Evolutionary conservation across 495 filamentous ascomycete genomes (phyloP).

Genomic region (Glarea lozoyensis): DNA sequence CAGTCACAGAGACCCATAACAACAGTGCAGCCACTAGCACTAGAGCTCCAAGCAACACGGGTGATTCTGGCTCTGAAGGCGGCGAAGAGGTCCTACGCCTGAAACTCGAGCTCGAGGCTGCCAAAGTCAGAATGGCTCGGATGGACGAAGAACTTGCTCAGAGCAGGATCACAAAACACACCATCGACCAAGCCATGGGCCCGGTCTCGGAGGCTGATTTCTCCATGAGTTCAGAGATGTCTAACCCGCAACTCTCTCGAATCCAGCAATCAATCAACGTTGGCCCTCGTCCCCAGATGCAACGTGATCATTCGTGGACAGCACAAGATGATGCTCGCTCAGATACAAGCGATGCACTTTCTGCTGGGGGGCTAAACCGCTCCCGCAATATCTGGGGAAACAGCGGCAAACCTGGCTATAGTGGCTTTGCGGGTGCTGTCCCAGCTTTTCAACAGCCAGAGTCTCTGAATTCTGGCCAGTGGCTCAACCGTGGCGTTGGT

Average conservation of each 20-base stretch:
- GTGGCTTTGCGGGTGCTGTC: slow-evolving; percentile 19
- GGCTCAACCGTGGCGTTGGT: slow-evolving; percentile 26
- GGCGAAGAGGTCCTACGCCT: slow-evolving; percentile 42
- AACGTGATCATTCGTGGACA: slow-evolving; percentile 54
- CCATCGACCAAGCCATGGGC: slow-evolving; percentile 62
- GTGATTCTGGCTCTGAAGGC: too few species aligned
- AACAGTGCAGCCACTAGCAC: slow-evolving; percentile 33
- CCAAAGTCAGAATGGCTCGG: slow-evolving; percentile 68
- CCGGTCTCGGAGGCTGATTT: slow-evolving; percentile 48
- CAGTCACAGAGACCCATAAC: slow-evolving; percentile 39
- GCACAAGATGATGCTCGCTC: slow-evolving; percentile 59
- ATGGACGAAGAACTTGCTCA: slow-evolving; percentile 81
- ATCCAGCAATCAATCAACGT: slow-evolving; percentile 46
- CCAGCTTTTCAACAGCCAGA: slow-evolving; percentile 27
- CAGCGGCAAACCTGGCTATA: slow-evolving; percentile 25
- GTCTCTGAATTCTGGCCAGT: slow-evolving; percentile 20
- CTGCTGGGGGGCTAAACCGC: slow-evolving; percentile 50
- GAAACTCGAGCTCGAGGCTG: slow-evolving; percentile 69
- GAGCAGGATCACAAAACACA: slow-evolving; percentile 65
- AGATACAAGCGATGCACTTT: slow-evolving; percentile 53
- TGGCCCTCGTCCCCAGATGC: slow-evolving; percentile 37
- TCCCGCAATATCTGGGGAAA: slow-evolving; percentile 55
- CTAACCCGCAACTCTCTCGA: slow-evolving; percentile 37
- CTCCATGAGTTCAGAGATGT: slow-evolving; percentile 18
- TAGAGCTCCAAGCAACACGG: slow-evolving; percentile 33